Evolutionary conservation across 2,329 filamentous ascomycete species (phyloP).

Genomic region (Neopestalotiopsis sp.): DNA sequence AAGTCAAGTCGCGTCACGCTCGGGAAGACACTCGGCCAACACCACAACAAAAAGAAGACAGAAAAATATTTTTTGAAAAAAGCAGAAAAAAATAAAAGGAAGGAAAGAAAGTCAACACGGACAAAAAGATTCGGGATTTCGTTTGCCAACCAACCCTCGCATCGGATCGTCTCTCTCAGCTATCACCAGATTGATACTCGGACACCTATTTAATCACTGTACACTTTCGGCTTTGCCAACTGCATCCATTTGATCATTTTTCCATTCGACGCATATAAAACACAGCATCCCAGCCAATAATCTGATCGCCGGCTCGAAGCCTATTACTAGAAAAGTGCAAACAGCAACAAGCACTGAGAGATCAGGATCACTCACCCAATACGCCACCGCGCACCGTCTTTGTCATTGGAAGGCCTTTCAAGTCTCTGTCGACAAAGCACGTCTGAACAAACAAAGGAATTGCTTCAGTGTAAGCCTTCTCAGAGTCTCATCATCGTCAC

Average conservation of each 20-base stretch:
- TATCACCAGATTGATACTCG: conserved; percentile 21
- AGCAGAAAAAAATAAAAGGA: neutral
- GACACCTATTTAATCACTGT: conserved; percentile 39
- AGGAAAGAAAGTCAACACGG: conserved; percentile 17
- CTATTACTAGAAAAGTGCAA: neutral
- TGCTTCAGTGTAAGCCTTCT: neutral
- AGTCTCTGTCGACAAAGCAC: neutral
- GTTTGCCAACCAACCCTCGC: neutral
- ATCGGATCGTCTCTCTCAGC: conserved; percentile 19
- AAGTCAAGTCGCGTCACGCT: conserved; percentile 32
- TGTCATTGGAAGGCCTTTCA: neutral
- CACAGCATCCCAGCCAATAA: conserved; percentile 22
- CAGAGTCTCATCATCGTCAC: neutral
- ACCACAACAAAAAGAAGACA: conserved; percentile 29
- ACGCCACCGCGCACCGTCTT: neutral
- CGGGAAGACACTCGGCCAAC: conserved; percentile 28
- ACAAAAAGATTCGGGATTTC: conserved; percentile 14
- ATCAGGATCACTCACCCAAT: conserved; percentile 15
- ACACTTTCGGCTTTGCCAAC: conserved; percentile 34
- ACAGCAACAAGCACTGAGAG: conserved; percentile 3
- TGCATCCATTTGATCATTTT: conserved; percentile 25
- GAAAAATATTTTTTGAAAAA: neutral
- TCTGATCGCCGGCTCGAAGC: conserved; percentile 2
- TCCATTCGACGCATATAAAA: conserved; percentile 32
- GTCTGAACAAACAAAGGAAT: neutral